phyloP scores from a whole-genome alignment of 331 rosid genomes.

The Rosa hybrid region DNA sequence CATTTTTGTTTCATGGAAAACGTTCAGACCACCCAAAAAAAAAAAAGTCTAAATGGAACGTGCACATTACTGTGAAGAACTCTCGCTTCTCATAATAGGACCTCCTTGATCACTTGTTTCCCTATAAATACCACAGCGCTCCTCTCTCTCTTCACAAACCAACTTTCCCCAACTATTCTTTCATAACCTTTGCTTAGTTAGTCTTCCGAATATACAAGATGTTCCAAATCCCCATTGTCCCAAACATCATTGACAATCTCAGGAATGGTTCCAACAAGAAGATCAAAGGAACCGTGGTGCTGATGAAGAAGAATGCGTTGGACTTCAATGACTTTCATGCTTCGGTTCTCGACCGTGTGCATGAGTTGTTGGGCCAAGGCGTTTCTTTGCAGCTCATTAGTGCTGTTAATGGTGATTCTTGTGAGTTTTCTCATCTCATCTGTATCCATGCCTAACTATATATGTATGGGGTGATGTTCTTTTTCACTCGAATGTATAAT shows the following conservation, averaged over 20 bases:
- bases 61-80: not conserved
- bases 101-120: not conserved
- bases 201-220: not conserved
- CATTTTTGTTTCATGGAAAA: not conserved
- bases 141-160: not conserved
- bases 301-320: constrained; percentile 54
- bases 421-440: constrained; percentile 13
- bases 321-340: constrained; percentile 37
- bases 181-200: not conserved
- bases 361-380: constrained; percentile 37
- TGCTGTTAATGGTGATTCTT: constrained; percentile 40
- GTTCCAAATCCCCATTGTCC: not conserved
- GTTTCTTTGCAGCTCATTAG: constrained; percentile 49
- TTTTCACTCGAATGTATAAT: too few relatives aligned
- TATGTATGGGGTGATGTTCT: too few relatives aligned
- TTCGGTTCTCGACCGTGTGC: constrained; percentile 28
- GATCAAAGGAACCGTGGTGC: constrained; percentile 52
- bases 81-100: not conserved
- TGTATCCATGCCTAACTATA: not conserved
- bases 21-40: not conserved
- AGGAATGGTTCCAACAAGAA: constrained; percentile 15
- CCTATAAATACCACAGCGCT: not conserved
- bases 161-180: not conserved
- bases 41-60: not conserved
- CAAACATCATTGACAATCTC: not conserved